phyloP scores from a whole-genome alignment of 108 stramenopile species.

The Schizochytrium sp. region DNA sequence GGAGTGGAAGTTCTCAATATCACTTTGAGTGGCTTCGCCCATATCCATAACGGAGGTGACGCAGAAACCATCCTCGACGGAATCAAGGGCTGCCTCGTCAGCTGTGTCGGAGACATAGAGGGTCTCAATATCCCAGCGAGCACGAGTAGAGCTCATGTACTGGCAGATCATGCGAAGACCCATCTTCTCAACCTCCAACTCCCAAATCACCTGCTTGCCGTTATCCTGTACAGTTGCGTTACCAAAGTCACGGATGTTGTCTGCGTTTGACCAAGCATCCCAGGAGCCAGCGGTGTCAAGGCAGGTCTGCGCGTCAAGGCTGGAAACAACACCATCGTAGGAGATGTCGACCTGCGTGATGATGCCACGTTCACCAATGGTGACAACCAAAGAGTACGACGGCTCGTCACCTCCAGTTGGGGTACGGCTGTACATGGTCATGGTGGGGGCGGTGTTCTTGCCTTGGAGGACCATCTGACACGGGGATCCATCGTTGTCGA shows the following conservation, averaged over 20 bases:
- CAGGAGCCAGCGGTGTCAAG: neutral
- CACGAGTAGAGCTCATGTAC: neutral
- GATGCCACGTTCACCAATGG: constrained; percentile 5
- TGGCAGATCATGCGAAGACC: neutral
- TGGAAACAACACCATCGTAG: neutral
- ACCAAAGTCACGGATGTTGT: neutral
- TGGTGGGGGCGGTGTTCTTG: neutral
- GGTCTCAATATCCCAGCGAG: constrained; percentile 27
- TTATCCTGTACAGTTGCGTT: neutral
- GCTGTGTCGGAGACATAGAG: constrained; percentile 2
- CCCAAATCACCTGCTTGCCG: neutral
- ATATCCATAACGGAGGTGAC: constrained; percentile 7
- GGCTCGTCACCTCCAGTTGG: neutral
- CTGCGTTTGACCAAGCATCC: neutral
- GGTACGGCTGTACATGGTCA: constrained; percentile 25
- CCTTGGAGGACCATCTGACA: neutral
- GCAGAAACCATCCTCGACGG: constrained; percentile 18
- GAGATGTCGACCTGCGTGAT: neutral
- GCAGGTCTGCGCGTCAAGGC: neutral
- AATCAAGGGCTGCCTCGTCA: neutral
- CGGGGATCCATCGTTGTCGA: constrained; percentile 2
- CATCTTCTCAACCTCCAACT: neutral
- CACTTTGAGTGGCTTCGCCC: neutral
- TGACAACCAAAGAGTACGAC: neutral
- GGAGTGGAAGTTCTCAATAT: neutral